phyloP scores from a whole-genome alignment of 2,329 filamentous ascomycete species.

The Penicillium verrucosum region DNA sequence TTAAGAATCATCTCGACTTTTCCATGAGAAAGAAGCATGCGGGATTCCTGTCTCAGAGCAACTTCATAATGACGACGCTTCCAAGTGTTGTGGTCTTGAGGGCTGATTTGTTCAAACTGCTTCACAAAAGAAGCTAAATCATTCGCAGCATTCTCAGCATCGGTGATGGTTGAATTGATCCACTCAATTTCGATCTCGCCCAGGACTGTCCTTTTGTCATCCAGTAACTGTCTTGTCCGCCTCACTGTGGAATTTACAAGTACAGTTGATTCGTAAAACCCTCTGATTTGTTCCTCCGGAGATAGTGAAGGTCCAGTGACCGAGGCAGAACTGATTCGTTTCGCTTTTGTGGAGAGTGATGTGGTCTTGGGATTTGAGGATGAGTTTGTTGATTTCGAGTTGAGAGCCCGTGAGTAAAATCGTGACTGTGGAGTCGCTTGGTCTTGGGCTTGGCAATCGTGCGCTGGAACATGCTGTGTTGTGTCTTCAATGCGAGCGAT shows the following conservation, averaged over 20 bases:
- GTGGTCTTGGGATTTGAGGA: neutral
- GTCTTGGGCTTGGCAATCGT: neutral
- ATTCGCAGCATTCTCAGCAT: constrained; percentile 34
- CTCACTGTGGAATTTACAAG: constrained; percentile 1
- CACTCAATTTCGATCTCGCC: constrained; percentile 25
- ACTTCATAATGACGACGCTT: constrained; percentile 13
- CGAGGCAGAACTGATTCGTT: neutral
- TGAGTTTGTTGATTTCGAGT: neutral
- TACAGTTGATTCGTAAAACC: constrained; percentile 5
- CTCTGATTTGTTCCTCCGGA: constrained; percentile 10
- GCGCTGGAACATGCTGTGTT: neutral
- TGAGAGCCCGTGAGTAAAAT: neutral
- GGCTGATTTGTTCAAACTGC: constrained; percentile 12
- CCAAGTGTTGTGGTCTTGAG: constrained; percentile 21
- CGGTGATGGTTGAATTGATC: constrained; percentile 28
- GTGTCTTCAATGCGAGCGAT: neutral
- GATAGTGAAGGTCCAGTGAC: neutral
- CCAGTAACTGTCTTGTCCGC: constrained; percentile 8
- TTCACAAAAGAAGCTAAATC: constrained; percentile 28
- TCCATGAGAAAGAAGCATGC: constrained; percentile 17
- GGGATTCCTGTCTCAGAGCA: constrained; percentile 14
- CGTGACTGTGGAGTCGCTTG: neutral
- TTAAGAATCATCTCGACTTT: constrained; percentile 20
- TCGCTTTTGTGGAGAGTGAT: neutral
- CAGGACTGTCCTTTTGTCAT: constrained; percentile 6